Base-by-base conservation (phyloP, 2,329 filamentous ascomycete species). In the Aspergillus calidoustus region DNA sequence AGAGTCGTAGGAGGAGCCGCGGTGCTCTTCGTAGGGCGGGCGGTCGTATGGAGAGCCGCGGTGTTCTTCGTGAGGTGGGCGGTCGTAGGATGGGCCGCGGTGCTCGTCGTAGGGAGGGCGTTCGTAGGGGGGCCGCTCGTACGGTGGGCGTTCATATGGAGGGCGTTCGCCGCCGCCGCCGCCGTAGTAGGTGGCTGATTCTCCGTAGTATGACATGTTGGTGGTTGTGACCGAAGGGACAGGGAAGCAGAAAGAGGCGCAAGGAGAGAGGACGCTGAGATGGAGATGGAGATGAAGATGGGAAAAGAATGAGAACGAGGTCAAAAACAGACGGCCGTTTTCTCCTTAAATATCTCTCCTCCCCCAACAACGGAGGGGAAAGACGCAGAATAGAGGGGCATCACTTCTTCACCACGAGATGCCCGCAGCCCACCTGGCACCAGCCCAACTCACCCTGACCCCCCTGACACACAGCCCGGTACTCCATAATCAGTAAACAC, bases 1-100 rank as follows among this genome's bases (percentile, higher is more conserved):
- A 34, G 73, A 71, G 44, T 67, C 67, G 61, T 67, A 71, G 25
- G 65, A 65, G 49, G 58, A 58, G 3, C 55, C 66, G 38, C 54
- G 54, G 30, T 61, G 47, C n/a, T 62, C 54, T 13, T 68, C 63
- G 23, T 64, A 67, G 28, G 66, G 63, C 4, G 65, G 62, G 17
- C 57, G 61, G 2, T 11, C 34, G 17, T 58, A 53, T 28, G 25
- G 9, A 41, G 15, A 53, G 6, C 31, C 17, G 5, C 9, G 28
- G 7, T 34, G 51, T 8, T 41, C 31, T 54, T 59, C 64, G 31
- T 66, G 63, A 9, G 57, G 61, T 23, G 65, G 57, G 19, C 62
- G 52, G 15, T 50, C 62, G 51, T 60, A 64, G 28, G 62, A 58
- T 9, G 25, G 60, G 60, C 2, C 57, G 46, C 34, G 61, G 57